Base-by-base conservation (phyloP, 768 basidiomycete species). In the Pulveroboletus sp. region DNA sequence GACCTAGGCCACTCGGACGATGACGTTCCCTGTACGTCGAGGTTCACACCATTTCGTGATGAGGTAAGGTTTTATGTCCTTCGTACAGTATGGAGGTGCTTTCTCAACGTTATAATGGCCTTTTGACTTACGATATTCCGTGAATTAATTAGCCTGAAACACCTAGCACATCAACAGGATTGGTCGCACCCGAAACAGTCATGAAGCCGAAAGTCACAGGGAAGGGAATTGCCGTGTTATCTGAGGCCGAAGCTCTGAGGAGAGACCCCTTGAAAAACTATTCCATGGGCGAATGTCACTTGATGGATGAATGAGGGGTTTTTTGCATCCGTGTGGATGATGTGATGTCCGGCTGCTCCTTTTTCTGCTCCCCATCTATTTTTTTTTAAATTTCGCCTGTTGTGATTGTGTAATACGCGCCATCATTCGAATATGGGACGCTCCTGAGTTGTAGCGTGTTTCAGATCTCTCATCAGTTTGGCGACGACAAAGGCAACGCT, bases 221-320 rank as follows among this genome's bases (percentile, higher is more conserved):
- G 46, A 75, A 70, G 56, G 76, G 73, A 10, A 67, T 72, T 8
- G 57, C 64, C 21, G 66, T 76, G 35, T 68, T 75, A 28, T 80
- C 83, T 2, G 87, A 89, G 65, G 86, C 86, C 30, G 89, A 91
- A 61, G 87, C 86, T 2, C 63, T 91, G 50, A 74, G 88, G 52
- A 86, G 80, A 57, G 85, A 89, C 62, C 89, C 89, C 2, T 69
- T 91, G 63, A 89, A 87, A 73, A 90, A 91, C 61, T 89, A 90
- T 65, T 58, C 61, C n/a, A 37, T 30, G 9, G 62, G 53, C 8
- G 66, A 64, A 32, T 57, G 50, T 46, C 46, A 42, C 11, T 30
- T 57, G 28, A 51, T 54, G 38, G 66, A 62, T 39, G 56, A 56
- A 15, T 68, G 51, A 69, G 53, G 15, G n/a, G 39, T 21, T 26